Evolutionary conservation across 345 rosid genomes (phyloP).

Genomic region (Hypericum androsaemum): DNA sequence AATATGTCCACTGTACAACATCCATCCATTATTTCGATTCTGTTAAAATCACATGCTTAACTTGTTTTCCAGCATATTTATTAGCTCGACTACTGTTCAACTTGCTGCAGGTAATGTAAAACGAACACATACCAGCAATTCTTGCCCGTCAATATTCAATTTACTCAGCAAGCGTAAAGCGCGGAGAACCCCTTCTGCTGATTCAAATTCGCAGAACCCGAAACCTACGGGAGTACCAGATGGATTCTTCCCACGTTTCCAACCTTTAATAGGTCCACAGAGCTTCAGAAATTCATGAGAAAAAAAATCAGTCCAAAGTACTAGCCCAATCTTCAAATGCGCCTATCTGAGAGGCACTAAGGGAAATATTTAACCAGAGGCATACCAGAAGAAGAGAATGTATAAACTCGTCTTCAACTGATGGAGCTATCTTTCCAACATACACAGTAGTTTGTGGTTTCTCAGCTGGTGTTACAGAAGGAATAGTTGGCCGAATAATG

Average conservation of each 20-base stretch:
- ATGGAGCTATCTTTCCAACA: constrained; percentile 86
- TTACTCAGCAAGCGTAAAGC: constrained; percentile 81
- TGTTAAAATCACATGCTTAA: too few relatives aligned
- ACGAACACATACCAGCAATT: constrained; percentile 48
- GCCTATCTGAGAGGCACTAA: constrained; percentile 2
- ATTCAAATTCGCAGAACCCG: constrained; percentile 93
- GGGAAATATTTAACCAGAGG: constrained; percentile 3
- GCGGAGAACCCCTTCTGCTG: constrained; percentile 94
- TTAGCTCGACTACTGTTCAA: neutral
- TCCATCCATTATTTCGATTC: neutral
- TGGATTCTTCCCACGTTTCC: constrained; percentile 83
- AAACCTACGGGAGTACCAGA: constrained; percentile 75
- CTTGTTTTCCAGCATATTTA: too few relatives aligned
- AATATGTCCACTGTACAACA: neutral
- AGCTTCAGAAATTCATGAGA: constrained; percentile 32
- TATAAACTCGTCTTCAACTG: constrained; percentile 86
- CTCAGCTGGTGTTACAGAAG: constrained; percentile 60
- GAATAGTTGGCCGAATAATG: constrained; percentile 59
- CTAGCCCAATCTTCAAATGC: constrained; percentile 1
- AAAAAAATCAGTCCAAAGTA: neutral
- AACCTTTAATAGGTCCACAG: constrained; percentile 88
- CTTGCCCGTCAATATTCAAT: constrained; percentile 88
- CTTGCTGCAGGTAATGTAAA: neutral
- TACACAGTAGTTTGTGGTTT: constrained; percentile 94
- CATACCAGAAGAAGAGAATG: constrained; percentile 66